A percentile compares a stretch with the other conserved stretches of the same genome.
Conservation (phyloP, 2,329 filamentous ascomycete species). For the Diaporthe aspalathi region DNA sequence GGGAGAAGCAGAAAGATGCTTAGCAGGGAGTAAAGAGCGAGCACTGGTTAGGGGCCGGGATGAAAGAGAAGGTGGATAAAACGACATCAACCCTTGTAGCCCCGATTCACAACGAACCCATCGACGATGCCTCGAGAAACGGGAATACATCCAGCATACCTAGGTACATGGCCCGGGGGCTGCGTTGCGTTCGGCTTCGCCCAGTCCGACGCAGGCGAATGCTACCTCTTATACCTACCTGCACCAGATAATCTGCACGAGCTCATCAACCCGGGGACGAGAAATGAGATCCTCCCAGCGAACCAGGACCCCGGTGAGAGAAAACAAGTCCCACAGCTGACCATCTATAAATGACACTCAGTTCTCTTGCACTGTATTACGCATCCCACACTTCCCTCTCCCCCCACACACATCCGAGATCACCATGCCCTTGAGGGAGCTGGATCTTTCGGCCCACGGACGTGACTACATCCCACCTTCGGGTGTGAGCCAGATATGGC, state of each 20-base stretch:
- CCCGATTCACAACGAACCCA: background rate
- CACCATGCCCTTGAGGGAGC: constrained; percentile 2
- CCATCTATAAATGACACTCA: background rate
- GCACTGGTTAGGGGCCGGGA: no score
- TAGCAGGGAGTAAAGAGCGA: no score
- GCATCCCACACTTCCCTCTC: background rate
- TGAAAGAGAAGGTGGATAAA: no score
- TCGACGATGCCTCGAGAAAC: no score
- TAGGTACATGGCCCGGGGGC: background rate
- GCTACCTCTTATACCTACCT: background rate
- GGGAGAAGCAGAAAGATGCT: no score
- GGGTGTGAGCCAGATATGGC: background rate
- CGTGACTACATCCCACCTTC: background rate
- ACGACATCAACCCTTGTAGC: no score
- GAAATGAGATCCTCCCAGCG: background rate
- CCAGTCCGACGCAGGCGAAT: background rate
- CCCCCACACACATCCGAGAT: background rate
- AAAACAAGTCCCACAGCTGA: background rate
- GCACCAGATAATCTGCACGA: background rate
- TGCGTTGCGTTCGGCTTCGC: background rate
- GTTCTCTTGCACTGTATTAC: background rate
- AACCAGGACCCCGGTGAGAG: background rate
- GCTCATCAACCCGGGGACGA: background rate
- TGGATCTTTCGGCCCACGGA: background rate
- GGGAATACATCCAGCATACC: background rate